A percentile compares a stretch with the other conserved stretches of the same genome.
Conservation (phyloP, 129 eudicot species). For the Centaurea solstitialis region DNA sequence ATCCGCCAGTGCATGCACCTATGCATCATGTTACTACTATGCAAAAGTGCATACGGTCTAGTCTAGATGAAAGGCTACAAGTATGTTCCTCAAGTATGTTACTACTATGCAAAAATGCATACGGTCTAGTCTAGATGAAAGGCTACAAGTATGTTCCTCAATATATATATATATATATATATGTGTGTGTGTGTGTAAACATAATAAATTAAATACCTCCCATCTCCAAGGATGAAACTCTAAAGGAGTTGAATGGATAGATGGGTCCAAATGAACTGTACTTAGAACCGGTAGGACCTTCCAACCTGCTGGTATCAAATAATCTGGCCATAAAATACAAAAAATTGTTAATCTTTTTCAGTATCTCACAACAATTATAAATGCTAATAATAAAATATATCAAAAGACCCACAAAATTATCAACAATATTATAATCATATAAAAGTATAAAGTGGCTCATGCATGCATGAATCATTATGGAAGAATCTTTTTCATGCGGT, state of each 20-base stretch:
- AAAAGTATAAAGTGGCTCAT: constrained; percentile 33
- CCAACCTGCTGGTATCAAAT: constrained; percentile 87
- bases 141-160: too few species aligned
- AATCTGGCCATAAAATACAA: constrained; percentile 43
- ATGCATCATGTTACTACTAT: too few species aligned
- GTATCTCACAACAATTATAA: constrained; percentile 15
- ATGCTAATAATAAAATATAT: background rate
- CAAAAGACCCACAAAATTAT: constrained; percentile 25
- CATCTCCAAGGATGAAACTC: constrained; percentile 91
- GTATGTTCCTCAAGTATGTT: too few species aligned
- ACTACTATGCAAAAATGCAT: too few species aligned
- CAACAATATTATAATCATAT: constrained; percentile 22
- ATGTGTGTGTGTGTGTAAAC: too few species aligned
- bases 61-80: too few species aligned
- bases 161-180: too few species aligned
- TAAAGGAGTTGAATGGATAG: constrained; percentile 57
- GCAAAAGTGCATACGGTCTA: too few species aligned
- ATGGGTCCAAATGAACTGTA: constrained; percentile 84
- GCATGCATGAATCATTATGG: constrained; percentile 52
- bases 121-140: too few species aligned
- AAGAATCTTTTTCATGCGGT: constrained; percentile 15
- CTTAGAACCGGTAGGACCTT: constrained; percentile 89
- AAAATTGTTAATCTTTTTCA: constrained; percentile 5
- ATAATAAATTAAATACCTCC: constrained; percentile 42
- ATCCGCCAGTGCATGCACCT: too few species aligned